Percentiles rank a stretch among this genome's conserved stretches.
These are phyloP conservation scores for Hypomyces perniciosus DNA, from an alignment of 2,329 filamentous ascomycete species.

Conservation along the genomic window DNA sequence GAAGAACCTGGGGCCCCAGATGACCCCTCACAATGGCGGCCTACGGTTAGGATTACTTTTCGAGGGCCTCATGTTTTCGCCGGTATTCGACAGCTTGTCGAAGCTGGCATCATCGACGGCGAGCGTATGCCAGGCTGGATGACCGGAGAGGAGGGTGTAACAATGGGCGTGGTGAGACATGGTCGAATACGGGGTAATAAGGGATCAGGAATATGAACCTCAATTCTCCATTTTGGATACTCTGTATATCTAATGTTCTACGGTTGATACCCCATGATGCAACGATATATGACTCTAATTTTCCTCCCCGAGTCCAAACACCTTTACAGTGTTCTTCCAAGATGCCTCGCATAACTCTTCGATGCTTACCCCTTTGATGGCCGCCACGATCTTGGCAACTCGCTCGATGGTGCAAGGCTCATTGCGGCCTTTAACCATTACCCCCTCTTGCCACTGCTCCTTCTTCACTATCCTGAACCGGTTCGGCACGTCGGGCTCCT, in stretches of 20 bases:
- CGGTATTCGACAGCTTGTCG: slow-evolving; percentile 71
- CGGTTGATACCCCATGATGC: slow-evolving; percentile 25
- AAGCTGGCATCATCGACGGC: slow-evolving; percentile 69
- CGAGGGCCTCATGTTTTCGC: slow-evolving; percentile 74
- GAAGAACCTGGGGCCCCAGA: slow-evolving; percentile 16
- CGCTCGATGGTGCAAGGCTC: slow-evolving; percentile 83
- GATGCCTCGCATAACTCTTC: slow-evolving; percentile 82
- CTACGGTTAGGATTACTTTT: slow-evolving; percentile 56
- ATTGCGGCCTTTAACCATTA: slow-evolving; percentile 91
- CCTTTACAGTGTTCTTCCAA: slow-evolving; percentile 73
- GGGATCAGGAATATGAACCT: slow-evolving; percentile 45
- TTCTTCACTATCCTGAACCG: slow-evolving; percentile 87
- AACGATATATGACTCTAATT: slow-evolving; percentile 4
- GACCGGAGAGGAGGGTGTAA: slow-evolving; percentile 80
- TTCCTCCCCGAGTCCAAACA: slow-evolving; percentile 61
- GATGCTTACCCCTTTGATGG: slow-evolving; percentile 71
- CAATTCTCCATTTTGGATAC: slow-evolving; percentile 17
- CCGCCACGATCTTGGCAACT: slow-evolving; percentile 83
- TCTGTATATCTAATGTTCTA: slow-evolving; percentile 17
- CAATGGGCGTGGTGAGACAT: slow-evolving; percentile 60
- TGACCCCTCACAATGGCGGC: slow-evolving; percentile 26
- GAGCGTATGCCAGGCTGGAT: slow-evolving; percentile 82
- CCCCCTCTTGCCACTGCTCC: slow-evolving; percentile 83
- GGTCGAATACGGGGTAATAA: slow-evolving; percentile 59
- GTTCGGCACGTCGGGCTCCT: slow-evolving; percentile 60